phyloP scores from a whole-genome alignment of 345 rosid species.

The Citrus trifoliata region DNA sequence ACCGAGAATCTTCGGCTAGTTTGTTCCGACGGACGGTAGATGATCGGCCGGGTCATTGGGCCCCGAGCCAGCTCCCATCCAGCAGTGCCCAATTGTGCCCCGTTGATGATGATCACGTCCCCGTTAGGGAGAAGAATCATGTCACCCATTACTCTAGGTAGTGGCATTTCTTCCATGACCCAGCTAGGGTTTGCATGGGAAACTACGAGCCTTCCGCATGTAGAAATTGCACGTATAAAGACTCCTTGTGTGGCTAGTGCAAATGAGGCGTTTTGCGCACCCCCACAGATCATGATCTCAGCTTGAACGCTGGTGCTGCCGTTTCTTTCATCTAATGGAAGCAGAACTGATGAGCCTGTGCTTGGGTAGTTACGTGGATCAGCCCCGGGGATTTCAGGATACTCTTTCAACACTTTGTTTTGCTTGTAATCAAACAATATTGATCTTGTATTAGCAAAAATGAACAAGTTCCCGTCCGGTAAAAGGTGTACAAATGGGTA shows the following conservation, averaged over 20 bases:
- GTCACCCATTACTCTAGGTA: constrained; percentile 81
- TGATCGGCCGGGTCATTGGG: constrained; percentile 52
- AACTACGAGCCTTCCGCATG: constrained; percentile 69
- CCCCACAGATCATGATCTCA: constrained; percentile 82
- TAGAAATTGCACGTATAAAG: constrained; percentile 42
- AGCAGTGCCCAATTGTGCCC: constrained; percentile 62
- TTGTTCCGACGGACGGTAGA: constrained; percentile 36
- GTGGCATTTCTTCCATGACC: constrained; percentile 77
- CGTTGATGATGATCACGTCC: constrained; percentile 65
- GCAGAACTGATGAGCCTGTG: constrained; percentile 74
- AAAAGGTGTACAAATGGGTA: constrained; percentile 83
- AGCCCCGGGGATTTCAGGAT: constrained; percentile 47
- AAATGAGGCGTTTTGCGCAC: constrained; percentile 53
- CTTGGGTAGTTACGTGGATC: constrained; percentile 86
- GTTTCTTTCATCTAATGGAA: constrained; percentile 60
- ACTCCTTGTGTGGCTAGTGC: constrained; percentile 15
- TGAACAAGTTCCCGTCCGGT: constrained; percentile 81
- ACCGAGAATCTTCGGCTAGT: constrained; percentile 34
- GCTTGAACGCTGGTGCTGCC: constrained; percentile 19
- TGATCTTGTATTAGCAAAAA: constrained; percentile 73
- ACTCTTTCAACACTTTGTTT: constrained; percentile 49
- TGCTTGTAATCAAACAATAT: constrained; percentile 57
- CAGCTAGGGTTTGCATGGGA: constrained; percentile 43
- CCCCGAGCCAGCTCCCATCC: constrained; percentile 60
- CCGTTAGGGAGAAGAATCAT: constrained; percentile 76